Base-by-base conservation (phyloP, 495 filamentous ascomycete species). In the Aspergillus baeticus region DNA sequence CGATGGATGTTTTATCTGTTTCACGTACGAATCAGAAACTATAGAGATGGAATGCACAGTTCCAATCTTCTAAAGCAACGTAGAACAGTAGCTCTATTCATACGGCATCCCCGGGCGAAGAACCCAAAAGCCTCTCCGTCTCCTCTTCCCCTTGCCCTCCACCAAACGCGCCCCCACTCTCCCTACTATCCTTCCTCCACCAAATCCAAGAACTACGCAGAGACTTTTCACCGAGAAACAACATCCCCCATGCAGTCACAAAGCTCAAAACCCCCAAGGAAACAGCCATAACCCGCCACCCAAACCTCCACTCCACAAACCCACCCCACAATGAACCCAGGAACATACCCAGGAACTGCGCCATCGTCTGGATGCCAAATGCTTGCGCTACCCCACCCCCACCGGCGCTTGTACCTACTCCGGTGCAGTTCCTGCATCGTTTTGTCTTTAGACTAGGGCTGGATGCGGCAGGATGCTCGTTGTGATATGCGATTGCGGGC, bases 311-410 rank as follows among this genome's bases (percentile, higher is more conserved):
- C 50, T 81, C 73, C 23, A 89, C 68, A 37, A 85, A 83, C 0
- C 84, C 87, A 10, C 81, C 83, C 76, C 79, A 84, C 18, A 87
- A 67, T 51, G 87, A 83, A 4, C 87, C 85, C 22, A 87, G 67
- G 3, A 82, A 76, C n/a, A 86, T 77, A 1, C 85, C 85, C 0
- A 82, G 55, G 42, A 74, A 74, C 72, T 43, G 85, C 76, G 79
- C 76, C 60, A 78, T 79, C 18, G 81, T 81, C 56, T 81, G 85
- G 3, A 75, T 8, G 34, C 82, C 84, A 39, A 86, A 87, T 1
- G 77, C 84, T 29, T 83, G 77, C 0, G 82, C 85, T 20, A 84
- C 62, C 57, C 5, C 75, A 42, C 74, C 74, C 38, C 62, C 56
- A 1, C 81, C 83, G 0, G 83, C 83, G 7, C 66, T 17, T 4